Evolutionary conservation across 2,329 filamentous ascomycete species (phyloP).

Genomic region (Phaeomoniella chlamydospora): DNA sequence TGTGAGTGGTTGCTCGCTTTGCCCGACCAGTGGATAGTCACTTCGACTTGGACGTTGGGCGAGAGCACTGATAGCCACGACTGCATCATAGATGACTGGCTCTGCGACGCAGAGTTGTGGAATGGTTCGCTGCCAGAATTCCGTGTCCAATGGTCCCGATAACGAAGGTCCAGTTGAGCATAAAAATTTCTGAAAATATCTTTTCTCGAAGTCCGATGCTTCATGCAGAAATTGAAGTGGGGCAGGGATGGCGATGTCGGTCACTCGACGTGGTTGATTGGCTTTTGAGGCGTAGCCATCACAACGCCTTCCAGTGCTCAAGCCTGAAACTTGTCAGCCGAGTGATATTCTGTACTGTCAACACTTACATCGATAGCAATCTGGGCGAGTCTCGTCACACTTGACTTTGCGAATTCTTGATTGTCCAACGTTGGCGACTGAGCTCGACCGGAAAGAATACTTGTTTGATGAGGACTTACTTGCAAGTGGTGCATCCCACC

Average conservation of each 20-base stretch:
- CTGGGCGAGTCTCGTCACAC: constrained; percentile 5
- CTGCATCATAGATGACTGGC: constrained; percentile 1
- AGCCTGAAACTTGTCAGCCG: background rate
- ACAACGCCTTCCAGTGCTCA: background rate
- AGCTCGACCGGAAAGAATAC: background rate
- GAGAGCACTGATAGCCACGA: constrained; percentile 1
- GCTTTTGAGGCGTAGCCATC: background rate
- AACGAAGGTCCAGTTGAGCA: background rate
- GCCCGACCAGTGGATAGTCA: constrained; percentile 1
- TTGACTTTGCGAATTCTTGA: constrained; percentile 5
- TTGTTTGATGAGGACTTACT: background rate
- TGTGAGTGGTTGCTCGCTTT: background rate
- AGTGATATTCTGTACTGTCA: background rate
- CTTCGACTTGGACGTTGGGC: constrained; percentile 2
- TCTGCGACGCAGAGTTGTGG: background rate
- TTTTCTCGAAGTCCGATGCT: background rate
- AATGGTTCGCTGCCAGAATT: constrained; percentile 1
- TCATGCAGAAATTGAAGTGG: background rate
- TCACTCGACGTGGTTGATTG: constrained; percentile 1
- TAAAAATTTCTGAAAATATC: background rate
- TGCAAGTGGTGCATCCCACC: constrained; percentile 1
- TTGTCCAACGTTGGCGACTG: constrained; percentile 3
- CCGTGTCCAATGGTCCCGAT: background rate
- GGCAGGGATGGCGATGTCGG: background rate
- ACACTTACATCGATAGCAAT: constrained; percentile 2